These are phyloP conservation scores for Pichia eremophila DNA, from an alignment of 805 yeast species.

Conservation along the genomic window DNA sequence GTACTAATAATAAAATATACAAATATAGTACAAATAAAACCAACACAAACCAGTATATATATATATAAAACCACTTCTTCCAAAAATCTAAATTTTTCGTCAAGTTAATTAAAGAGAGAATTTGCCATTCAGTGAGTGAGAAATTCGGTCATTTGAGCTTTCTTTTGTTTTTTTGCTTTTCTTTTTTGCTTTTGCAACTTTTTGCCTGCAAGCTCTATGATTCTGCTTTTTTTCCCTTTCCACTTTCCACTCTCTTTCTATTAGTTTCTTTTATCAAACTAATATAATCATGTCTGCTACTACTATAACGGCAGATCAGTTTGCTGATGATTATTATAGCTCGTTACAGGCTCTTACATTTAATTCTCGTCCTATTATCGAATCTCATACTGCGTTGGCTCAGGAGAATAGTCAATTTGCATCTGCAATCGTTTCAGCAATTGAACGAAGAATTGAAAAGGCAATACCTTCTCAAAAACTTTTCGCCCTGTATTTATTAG, in stretches of 20 bases:
- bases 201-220: not conserved
- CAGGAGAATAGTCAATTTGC: constrained; percentile 76
- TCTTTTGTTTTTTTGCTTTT: not conserved
- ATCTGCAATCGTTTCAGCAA: constrained; percentile 63
- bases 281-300: not conserved
- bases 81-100: not conserved
- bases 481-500: constrained; percentile 74
- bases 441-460: constrained; percentile 63
- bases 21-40: too few relatives aligned
- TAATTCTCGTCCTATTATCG: constrained; percentile 85
- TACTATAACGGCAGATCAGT: constrained; percentile 2
- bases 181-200: not conserved
- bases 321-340: constrained; percentile 56
- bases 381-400: constrained; percentile 75
- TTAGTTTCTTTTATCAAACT: not conserved
- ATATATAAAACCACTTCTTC: too few relatives aligned
- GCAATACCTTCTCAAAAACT: constrained; percentile 80
- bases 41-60: too few relatives aligned
- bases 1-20: too few relatives aligned
- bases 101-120: not conserved
- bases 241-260: not conserved
- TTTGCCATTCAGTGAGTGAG: not conserved
- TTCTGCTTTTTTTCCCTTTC: not conserved
- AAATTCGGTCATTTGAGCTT: not conserved
- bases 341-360: constrained; percentile 71